A percentile compares a stretch with the other conserved stretches of the same genome.
Conservation (phyloP, 495 filamentous ascomycete genomes). For the Sphaerosporella brunnea region DNA sequence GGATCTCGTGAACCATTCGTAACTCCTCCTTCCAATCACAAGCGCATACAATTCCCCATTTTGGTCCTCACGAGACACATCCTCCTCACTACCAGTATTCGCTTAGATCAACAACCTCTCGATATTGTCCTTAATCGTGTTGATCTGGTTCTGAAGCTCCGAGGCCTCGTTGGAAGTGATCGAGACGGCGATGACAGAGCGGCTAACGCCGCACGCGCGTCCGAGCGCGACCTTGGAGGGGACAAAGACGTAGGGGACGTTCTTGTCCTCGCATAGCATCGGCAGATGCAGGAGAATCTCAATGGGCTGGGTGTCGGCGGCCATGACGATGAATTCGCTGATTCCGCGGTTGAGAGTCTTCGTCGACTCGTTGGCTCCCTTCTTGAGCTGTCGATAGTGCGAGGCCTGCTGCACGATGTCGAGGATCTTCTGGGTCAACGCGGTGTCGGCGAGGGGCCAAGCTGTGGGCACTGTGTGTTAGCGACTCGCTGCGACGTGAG, state of each 20-base stretch:
- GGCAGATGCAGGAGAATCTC: slow-evolving; percentile 86
- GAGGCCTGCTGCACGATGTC: slow-evolving; percentile 74
- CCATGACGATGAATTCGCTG: slow-evolving; percentile 70
- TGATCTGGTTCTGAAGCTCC: slow-evolving; percentile 71
- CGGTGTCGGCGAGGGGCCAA: slow-evolving; percentile 75
- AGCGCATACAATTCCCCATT: no score
- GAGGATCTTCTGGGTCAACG: slow-evolving; percentile 60
- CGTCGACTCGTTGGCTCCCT: slow-evolving; percentile 61
- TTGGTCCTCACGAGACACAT: no score
- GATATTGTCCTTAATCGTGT: slow-evolving; percentile 77
- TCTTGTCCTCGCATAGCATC: slow-evolving; percentile 71
- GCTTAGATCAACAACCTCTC: slow-evolving; percentile 90
- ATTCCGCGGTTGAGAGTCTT: slow-evolving; percentile 83
- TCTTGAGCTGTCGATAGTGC: slow-evolving; percentile 76
- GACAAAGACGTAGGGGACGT: slow-evolving; percentile 54
- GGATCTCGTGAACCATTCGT: no score
- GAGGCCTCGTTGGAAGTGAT: slow-evolving; percentile 89
- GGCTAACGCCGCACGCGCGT: slow-evolving; percentile 63
- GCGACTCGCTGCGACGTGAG: not conserved
- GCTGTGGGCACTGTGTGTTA: slow-evolving; percentile 36
- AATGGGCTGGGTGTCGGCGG: slow-evolving; percentile 68
- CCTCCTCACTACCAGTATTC: no score
- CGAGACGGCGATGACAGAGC: slow-evolving; percentile 68
- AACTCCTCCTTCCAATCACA: no score
- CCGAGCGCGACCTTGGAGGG: slow-evolving; percentile 55